Base-by-base conservation (phyloP, 2,329 filamentous ascomycete genomes). In the Thielaviopsis euricoi region DNA sequence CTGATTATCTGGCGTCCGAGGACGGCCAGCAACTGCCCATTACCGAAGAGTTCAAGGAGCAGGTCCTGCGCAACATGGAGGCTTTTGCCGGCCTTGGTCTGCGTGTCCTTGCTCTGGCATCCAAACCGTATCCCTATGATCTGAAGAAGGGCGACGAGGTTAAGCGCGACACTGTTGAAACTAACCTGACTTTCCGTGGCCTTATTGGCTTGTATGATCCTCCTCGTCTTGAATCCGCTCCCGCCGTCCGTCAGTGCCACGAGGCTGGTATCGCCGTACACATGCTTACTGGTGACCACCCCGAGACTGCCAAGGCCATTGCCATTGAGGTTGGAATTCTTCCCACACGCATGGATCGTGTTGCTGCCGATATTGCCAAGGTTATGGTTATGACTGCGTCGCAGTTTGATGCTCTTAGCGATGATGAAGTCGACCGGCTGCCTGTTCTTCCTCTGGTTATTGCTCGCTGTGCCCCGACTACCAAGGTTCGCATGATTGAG, bases 401-500 rank as follows among this genome's bases (percentile, higher is more conserved):
- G 12, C 73, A 81, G 58, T 86, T 87, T 60, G 83, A 86, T 64
- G 75, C 76, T 22, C 69, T 86, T 23, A 74, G 74, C 1, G 81
- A 86, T 46, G 75, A 79, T 0, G 74, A 86, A 63, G 79, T 87
- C 37, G 83, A 87, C 62, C 64, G 72, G 12, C 73, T 87, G 9
- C 81, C 82, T 0, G 76, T 82, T 2, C 70, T 87, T 0, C 83
- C 83, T 3, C 71, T 87, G 2, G 83, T 87, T 4, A 82, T 86
- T 61, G 83, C 83, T 40, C 76, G 83, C 25, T 87, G 83, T 64
- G 80, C 82, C 2, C 84, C 85, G 1, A 76, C 79, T 56, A 87
- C 84, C 13, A 87, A 87, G 67, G 82, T 85, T 19, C 76, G 83
- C 58, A 87, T 87, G 84, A 85, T 87, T 62, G 81, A 85, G 62